Conservation (phyloP, 73 alveolate species). For the Blepharisma japonicum region DNA sequence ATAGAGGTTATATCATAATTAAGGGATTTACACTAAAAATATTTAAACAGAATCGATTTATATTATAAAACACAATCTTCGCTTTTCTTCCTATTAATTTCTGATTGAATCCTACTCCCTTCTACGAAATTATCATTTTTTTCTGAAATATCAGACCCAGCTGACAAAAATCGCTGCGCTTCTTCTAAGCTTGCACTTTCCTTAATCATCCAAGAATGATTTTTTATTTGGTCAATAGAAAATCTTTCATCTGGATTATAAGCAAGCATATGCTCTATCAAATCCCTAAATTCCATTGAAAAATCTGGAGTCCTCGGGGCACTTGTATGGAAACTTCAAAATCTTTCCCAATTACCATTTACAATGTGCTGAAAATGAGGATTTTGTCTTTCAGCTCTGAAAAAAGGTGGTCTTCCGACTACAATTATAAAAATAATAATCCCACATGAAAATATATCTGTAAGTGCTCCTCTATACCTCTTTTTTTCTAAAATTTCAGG, state of each 20-base stretch:
- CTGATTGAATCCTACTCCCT: too few relatives aligned
- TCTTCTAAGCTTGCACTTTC: conserved; percentile 14
- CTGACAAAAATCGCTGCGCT: not conserved
- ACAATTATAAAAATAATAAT: conserved; percentile 60
- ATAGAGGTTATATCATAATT: too few relatives aligned
- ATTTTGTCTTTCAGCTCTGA: conserved; percentile 6
- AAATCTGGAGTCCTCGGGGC: not conserved
- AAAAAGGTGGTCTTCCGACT: conserved; percentile 58
- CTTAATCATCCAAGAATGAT: conserved; percentile 23
- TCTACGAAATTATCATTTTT: too few relatives aligned
- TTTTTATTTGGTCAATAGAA: conserved; percentile 6
- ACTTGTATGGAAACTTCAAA: not conserved
- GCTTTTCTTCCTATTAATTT: too few relatives aligned
- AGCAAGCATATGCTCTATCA: conserved; percentile 21
- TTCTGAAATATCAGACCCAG: too few relatives aligned
- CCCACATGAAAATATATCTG: conserved; percentile 71
- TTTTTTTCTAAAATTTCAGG: conserved; percentile 62
- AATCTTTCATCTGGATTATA: conserved; percentile 18
- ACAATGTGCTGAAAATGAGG: not conserved
- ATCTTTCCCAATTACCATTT: not conserved
- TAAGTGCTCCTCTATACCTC: conserved; percentile 51
- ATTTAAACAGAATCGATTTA: too few relatives aligned
- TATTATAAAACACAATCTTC: too few relatives aligned
- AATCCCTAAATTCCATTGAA: not conserved
- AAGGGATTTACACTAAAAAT: too few relatives aligned